phyloP scores from a whole-genome alignment of 2,329 filamentous ascomycete genomes.

The Cryphonectria carpinicola region DNA sequence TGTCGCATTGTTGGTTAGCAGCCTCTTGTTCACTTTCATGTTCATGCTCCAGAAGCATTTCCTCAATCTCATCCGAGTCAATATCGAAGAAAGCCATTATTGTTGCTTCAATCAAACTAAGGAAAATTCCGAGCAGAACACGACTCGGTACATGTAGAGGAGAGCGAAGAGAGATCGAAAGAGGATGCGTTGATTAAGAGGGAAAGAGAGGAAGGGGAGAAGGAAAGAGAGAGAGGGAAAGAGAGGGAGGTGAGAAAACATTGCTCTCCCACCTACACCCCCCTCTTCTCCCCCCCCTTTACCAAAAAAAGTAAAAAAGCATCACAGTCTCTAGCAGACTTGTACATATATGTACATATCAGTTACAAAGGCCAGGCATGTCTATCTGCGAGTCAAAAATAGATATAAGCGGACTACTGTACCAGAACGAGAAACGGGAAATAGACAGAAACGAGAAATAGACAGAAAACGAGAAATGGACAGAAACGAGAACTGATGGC shows the following conservation, averaged over 20 bases:
- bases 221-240: background rate
- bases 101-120: background rate
- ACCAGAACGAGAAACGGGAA: background rate
- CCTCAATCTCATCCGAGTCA: background rate
- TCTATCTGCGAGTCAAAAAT: background rate
- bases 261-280: too few species aligned
- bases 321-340: background rate
- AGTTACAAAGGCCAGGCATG: background rate
- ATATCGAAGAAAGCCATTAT: constrained; percentile 4
- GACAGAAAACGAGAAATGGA: too few species aligned
- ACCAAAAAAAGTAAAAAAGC: background rate
- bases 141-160: too few species aligned
- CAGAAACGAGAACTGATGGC: background rate
- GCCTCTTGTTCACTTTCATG: background rate
- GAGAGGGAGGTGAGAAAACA: too few species aligned
- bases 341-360: background rate
- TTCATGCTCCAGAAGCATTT: background rate
- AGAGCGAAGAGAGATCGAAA: too few species aligned
- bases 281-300: too few species aligned
- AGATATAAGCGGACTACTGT: background rate
- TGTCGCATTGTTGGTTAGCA: too few species aligned
- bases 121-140: too few species aligned
- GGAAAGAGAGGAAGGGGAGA: too few species aligned
- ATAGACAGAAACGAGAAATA: too few species aligned
- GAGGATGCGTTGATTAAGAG: too few species aligned